Conservation (phyloP, 2,329 filamentous ascomycete species). For the Bisporella sp. region DNA sequence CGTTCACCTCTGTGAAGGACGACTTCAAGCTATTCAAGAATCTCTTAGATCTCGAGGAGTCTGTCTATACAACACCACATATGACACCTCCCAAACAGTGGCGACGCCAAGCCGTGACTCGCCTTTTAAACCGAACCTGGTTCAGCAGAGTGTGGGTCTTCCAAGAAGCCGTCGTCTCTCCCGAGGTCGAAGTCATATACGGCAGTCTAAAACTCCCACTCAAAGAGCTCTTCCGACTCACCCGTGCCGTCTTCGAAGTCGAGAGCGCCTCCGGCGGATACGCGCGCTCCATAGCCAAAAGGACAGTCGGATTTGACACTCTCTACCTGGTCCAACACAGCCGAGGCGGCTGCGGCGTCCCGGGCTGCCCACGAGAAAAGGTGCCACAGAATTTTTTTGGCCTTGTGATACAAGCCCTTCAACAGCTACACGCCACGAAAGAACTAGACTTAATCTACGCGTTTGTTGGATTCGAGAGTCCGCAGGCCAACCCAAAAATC, state of each 20-base stretch:
- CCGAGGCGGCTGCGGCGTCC: neutral
- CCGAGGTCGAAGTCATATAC: neutral
- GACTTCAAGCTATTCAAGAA: neutral
- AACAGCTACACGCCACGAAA: neutral
- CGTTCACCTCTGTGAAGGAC: neutral
- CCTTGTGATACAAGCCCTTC: neutral
- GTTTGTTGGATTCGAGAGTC: slow-evolving; percentile 1
- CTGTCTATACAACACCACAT: no score
- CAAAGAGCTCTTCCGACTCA: neutral
- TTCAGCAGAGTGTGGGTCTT: slow-evolving; percentile 3
- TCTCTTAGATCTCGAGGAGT: neutral
- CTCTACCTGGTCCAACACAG: slow-evolving; percentile 1
- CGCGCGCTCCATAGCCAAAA: neutral
- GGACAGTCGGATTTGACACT: slow-evolving; percentile 1
- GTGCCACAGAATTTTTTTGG: neutral
- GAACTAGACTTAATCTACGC: neutral
- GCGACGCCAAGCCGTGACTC: neutral
- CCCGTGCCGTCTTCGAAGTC: neutral
- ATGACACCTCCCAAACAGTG: no score
- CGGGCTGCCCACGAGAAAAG: neutral
- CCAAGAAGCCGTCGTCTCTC: slow-evolving; percentile 2
- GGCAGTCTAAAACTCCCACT: neutral
- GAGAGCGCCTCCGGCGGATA: neutral
- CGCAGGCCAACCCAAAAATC: neutral
- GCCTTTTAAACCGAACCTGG: slow-evolving; percentile 1